Base-by-base conservation (phyloP, 495 filamentous ascomycete genomes). In the Jackrogersella multiformis region DNA sequence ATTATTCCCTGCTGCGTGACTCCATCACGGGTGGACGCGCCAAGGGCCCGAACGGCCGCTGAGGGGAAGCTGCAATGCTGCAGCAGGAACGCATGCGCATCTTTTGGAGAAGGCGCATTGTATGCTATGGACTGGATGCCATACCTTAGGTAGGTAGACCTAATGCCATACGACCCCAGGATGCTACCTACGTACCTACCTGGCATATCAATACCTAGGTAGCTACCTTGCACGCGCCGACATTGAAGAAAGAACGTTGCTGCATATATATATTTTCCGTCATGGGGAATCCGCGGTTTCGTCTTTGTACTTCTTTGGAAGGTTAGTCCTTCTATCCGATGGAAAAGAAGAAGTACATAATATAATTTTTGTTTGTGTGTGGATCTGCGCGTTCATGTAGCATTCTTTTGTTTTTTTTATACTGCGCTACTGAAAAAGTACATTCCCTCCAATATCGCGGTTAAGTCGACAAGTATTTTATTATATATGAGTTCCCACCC, bases 1-100 rank as follows among this genome's bases (percentile, higher is more conserved):
- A 49, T 46, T 44, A 12, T 45, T 56, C 23, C 39, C 30, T 42
- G 38, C 55, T 45, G 48, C 48, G 55, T 64, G 66, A 69, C 60
- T 46, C 48, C n/a, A 49, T 64, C 66, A 64, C 55, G 66, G 39
- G 66, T 55, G 49, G 39, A 61, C 55, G 60, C 41, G 66, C 60
- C 56, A 69, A 69, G 61, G 66, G 24, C 36, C 56, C 48, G 51
- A 64, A 42, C 38, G 55, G 42, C 48, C 59, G 48, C 38, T 68
- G 53, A 64, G 54, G 66, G 60, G 60, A 44, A 60, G 20, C 35
- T 41, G 36, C 52, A 56, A 56, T 35, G 54, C 45, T 52, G 53
- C 53, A 24, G 18, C 44, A 57, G 42, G 39, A 49, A 49, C 45
- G 45, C 7, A 49, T 24, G 0, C 10, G 52, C 28, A 34, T 56